Conservation (phyloP, 768 basidiomycete genomes). For the Cantharellus cinnabarinus region DNA sequence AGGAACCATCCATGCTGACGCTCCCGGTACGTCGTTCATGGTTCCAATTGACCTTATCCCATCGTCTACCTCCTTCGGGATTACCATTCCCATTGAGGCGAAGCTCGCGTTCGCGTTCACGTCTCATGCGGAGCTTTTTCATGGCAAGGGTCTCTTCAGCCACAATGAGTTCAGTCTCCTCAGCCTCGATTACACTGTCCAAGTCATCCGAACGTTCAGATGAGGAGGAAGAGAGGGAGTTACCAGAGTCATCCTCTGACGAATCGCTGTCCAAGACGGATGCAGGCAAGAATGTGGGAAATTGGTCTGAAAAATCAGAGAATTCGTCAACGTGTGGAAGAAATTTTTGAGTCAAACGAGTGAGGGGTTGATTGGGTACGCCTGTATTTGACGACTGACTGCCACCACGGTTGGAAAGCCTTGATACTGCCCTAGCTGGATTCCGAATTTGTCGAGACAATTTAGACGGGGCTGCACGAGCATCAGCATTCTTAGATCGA, state of each 20-base stretch:
- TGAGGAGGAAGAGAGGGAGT: constrained; percentile 43
- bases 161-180: neutral
- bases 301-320: constrained; percentile 10
- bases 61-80: neutral
- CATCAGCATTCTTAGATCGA: neutral
- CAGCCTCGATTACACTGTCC: constrained; percentile 10
- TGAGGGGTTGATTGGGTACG: constrained; percentile 4
- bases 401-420: neutral
- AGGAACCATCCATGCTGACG: neutral
- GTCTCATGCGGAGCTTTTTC: neutral
- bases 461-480: neutral
- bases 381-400: neutral
- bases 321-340: constrained; percentile 3
- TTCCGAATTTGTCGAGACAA: neutral
- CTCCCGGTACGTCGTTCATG: neutral
- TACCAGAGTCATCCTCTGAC: constrained; percentile 17
- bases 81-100: neutral
- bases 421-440: neutral
- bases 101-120: neutral
- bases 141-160: neutral
- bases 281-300: constrained; percentile 52
- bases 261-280: constrained; percentile 17
- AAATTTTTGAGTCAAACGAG: neutral
- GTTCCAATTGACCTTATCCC: neutral
- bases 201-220: constrained; percentile 37